Conservation (phyloP, 208 protist species). For the Trypanosoma brucei region DNA sequence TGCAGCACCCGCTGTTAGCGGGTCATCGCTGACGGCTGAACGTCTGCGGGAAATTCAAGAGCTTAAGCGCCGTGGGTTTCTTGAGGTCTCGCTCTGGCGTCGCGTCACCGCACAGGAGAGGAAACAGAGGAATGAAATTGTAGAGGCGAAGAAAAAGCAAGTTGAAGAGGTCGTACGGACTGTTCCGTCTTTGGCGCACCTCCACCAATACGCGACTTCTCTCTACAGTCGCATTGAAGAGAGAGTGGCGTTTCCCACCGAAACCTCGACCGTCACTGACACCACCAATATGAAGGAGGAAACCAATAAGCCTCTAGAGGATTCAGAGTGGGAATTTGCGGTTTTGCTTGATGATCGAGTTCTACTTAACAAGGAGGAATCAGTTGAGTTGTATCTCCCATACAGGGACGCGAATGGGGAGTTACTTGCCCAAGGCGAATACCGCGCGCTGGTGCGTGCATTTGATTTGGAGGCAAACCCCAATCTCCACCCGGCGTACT, state of each 20-base stretch:
- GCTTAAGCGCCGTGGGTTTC: constrained; percentile 24
- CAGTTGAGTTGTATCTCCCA: constrained; percentile 60
- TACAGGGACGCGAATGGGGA: constrained; percentile 39
- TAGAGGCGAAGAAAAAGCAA: constrained; percentile 20
- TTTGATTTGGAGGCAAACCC: constrained; percentile 32
- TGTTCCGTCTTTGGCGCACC: constrained; percentile 44
- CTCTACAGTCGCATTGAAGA: constrained; percentile 46
- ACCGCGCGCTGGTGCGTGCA: constrained; percentile 73
- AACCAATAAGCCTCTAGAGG: constrained; percentile 19
- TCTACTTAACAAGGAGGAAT: constrained; percentile 41
- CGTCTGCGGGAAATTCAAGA: constrained; percentile 37
- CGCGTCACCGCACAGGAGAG: constrained; percentile 40
- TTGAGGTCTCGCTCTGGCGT: constrained; percentile 82
- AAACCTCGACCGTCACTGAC: neutral
- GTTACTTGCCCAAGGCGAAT: constrained; percentile 59
- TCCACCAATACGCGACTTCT: constrained; percentile 39
- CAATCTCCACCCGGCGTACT: constrained; percentile 33
- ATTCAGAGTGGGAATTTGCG: constrained; percentile 59
- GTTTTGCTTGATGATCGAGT: constrained; percentile 80
- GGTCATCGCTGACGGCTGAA: constrained; percentile 42
- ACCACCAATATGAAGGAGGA: constrained; percentile 5
- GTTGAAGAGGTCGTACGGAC: constrained; percentile 28
- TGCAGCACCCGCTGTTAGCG: constrained; percentile 21
- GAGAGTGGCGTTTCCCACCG: neutral
- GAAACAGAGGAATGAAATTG: constrained; percentile 8